Conservation (phyloP, 257 asterid genomes). For the Salvia hispanica region DNA sequence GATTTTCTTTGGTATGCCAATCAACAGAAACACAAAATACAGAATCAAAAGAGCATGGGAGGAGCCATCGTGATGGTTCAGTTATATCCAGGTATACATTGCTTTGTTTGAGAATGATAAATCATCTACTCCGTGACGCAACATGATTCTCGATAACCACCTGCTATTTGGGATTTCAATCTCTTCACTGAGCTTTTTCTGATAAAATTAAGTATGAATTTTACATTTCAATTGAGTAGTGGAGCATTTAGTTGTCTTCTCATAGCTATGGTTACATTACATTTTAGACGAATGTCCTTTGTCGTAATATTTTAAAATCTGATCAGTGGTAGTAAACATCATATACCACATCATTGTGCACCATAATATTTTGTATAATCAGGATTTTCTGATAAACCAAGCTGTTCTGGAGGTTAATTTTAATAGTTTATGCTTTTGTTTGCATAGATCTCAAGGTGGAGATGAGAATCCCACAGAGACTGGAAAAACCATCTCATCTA, state of each 20-base stretch:
- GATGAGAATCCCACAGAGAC: constrained; percentile 51
- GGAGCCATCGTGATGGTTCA: constrained; percentile 45
- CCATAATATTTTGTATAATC: constrained; percentile 12
- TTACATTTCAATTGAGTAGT: neutral
- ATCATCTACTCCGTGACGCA: neutral
- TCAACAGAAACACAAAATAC: constrained; percentile 60
- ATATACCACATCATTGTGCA: constrained; percentile 7
- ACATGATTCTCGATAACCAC: constrained; percentile 25
- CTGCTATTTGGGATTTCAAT: constrained; percentile 20
- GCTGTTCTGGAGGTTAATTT: constrained; percentile 29
- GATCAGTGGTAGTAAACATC: constrained; percentile 5
- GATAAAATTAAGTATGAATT: neutral
- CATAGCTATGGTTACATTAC: neutral
- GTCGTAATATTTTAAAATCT: constrained; percentile 6
- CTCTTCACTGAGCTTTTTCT: constrained; percentile 6
- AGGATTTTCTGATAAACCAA: constrained; percentile 13
- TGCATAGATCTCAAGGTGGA: constrained; percentile 47
- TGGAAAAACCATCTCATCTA: constrained; percentile 46
- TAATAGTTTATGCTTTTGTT: constrained; percentile 22
- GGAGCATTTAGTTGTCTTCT: constrained; percentile 3
- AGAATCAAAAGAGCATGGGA: constrained; percentile 54
- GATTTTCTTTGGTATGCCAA: constrained; percentile 54
- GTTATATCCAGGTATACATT: constrained; percentile 55
- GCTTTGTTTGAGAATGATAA: neutral
- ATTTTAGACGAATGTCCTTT: constrained; percentile 9